Base-by-base conservation (phyloP, 179 eudicot species). In the Spinacia oleracea region DNA sequence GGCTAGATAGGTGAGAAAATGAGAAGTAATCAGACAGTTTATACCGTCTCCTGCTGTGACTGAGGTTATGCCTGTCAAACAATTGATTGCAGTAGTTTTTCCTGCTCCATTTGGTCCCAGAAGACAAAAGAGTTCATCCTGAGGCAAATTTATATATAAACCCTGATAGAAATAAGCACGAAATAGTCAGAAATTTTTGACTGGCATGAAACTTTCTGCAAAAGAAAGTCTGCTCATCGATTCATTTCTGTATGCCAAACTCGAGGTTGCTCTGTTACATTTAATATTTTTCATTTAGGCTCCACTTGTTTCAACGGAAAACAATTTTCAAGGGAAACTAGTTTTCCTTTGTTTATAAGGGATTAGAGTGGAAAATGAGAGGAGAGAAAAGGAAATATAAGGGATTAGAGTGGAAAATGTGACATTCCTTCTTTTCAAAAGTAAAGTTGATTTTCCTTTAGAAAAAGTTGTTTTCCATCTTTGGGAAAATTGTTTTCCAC, bases 61-160 rank as follows among this genome's bases (percentile, higher is more conserved):
- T 10, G 98, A 89, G 58, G 88, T 82, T 68, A 91, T 86, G 77
- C 98, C 98, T 70, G 97, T 94, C 84, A 94, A 84, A 74, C 98
- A 92, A 85, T 87, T 91, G 60, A 94, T 92, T 18, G 87, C 80
- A 45, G 97, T 92, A 51, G 98, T 92, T 85, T 94, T 94, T 51
- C 97, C 97, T 42, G 98, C 98, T 84, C 98, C 97, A 88, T 94
- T 94, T 31, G 98, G 93, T 72, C 98, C 97, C 79, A 93, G 86
- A 79, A 94, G 97, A 79, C 97, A 94, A 72, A 94, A 94, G 15
- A 93, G 85, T 77, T 94, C 97, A 83, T 94, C 94, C 77, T 87
- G 88, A 18, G 88, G 79, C 69, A 93, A 84, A 83, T 90, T 93
- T 71, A 93, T 76, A 87, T 93, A 92, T 58, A 90, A 78, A 10